Base-by-base conservation (phyloP, 805 yeast genomes). In the Candida gorgasii region DNA sequence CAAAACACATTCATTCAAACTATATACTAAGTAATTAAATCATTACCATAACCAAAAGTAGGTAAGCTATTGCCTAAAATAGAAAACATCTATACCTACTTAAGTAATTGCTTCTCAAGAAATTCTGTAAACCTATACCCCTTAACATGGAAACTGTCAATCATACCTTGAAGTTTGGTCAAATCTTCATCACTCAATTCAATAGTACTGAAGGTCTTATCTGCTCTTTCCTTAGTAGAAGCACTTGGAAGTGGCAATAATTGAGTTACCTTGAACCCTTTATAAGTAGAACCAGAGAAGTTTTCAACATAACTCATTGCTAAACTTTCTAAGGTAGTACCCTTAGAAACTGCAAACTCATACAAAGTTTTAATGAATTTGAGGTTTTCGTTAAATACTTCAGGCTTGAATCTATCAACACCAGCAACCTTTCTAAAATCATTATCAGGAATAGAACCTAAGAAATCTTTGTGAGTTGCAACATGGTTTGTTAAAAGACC, bases 161-260 rank as follows among this genome's bases (percentile, higher is more conserved):
- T 55, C 42, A 78, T 65, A 2, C 61, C 57, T 39, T 77, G 73
- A 46, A 86, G 68, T 43, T 75, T 75, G 0, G 63, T 61, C 50
- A 84, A 73, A 43, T 84, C 89, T 0, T 58, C 76, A 13, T 75
- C 80, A 2, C 80, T 59, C 40, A 89, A 65, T 9, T 62, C 60
- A 37, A 76, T 50, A 17, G 69, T 63, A 6, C 9, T 16, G 49
- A 77, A 68, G 63, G 87, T 89, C 57, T 79, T 86, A 35, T 72
- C 69, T 13, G 84, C 78, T 58, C 86, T 81, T 8, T 61, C 68
- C 4, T 65, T 59, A 28, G 81, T 76, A 5, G 89, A 75, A 2
- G 86, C 82, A 40, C 89, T 82, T 16, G 96, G 96, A 58, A 89
- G 85, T 24, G 96, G 95, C 35, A 89, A 56, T 33, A 87, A 72